Percentiles rank a stretch among this genome's conserved stretches.
Evolutionary conservation across 2,329 filamentous ascomycete species (phyloP).

Genomic region (Aspergillus pseudotamarii): DNA sequence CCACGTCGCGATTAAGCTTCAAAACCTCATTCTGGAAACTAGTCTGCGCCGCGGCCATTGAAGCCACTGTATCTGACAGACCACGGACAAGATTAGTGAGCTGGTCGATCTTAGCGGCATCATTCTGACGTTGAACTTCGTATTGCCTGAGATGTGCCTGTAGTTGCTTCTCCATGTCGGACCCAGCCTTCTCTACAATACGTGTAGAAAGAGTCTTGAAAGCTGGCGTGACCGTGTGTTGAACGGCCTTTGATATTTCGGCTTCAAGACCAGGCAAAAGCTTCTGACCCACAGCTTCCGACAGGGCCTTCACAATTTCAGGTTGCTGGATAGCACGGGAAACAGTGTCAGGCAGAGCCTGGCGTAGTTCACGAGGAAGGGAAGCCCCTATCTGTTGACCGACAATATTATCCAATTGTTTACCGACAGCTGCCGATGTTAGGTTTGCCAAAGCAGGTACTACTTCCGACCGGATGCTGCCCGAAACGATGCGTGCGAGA

Average conservation of each 20-base stretch:
- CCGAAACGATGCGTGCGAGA: slow-evolving; percentile 73
- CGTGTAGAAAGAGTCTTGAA: slow-evolving; percentile 67
- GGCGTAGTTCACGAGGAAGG: slow-evolving; percentile 74
- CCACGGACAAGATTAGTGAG: slow-evolving; percentile 57
- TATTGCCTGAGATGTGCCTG: slow-evolving; percentile 54
- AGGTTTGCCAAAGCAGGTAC: slow-evolving; percentile 73
- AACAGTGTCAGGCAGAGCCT: slow-evolving; percentile 68
- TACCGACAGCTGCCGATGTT: slow-evolving; percentile 68
- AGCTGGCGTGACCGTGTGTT: slow-evolving; percentile 66
- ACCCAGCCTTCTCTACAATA: slow-evolving; percentile 67
- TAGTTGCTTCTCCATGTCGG: slow-evolving; percentile 67
- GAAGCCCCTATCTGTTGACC: slow-evolving; percentile 66
- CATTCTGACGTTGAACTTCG: slow-evolving; percentile 55
- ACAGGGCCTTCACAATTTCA: slow-evolving; percentile 71
- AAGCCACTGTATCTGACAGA: slow-evolving; percentile 56
- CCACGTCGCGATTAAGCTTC: slow-evolving; percentile 36
- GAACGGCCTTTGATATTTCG: slow-evolving; percentile 64
- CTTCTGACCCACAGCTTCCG: slow-evolving; percentile 70
- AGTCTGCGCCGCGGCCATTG: slow-evolving; percentile 47
- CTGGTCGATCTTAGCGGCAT: slow-evolving; percentile 63
- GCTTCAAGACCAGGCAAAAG: slow-evolving; percentile 70
- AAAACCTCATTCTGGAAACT: slow-evolving; percentile 46
- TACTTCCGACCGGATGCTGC: slow-evolving; percentile 74
- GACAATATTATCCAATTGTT: slow-evolving; percentile 70
- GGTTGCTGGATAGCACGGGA: slow-evolving; percentile 71